phyloP scores from a whole-genome alignment of 164 flowering plant genomes.

The Tetracentron sinense region DNA sequence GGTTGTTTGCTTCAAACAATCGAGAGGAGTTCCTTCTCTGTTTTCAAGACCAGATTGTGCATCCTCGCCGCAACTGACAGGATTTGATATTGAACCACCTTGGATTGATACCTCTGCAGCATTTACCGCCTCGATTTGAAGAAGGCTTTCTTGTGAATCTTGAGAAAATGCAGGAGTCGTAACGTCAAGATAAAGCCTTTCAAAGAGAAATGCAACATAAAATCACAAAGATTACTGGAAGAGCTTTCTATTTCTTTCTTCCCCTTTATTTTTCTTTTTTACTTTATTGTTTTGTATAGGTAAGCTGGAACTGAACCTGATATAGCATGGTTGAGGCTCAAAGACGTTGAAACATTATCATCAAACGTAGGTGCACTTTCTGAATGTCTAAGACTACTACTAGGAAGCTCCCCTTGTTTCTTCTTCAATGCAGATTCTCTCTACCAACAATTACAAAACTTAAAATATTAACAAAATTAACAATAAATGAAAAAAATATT shows the following conservation, averaged over 20 bases:
- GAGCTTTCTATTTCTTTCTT: not conserved
- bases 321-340: conserved; percentile 23
- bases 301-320: conserved; percentile 47
- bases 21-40: conserved; percentile 8
- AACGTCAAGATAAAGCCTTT: conserved; percentile 31
- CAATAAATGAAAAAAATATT: not conserved
- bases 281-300: not conserved
- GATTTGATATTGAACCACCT: conserved; percentile 13
- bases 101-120: conserved; percentile 7
- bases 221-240: conserved; percentile 10
- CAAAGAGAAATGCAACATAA: conserved; percentile 21
- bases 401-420: conserved; percentile 46
- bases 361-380: conserved; percentile 14
- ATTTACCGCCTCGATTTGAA: conserved; percentile 23
- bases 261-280: not conserved
- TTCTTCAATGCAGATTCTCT: conserved; percentile 72
- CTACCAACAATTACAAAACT: conserved; percentile 30
- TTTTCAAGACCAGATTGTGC: conserved; percentile 13
- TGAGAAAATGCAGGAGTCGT: conserved; percentile 39
- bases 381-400: conserved; percentile 15
- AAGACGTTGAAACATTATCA: conserved; percentile 19
- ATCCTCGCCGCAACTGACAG: conserved; percentile 3
- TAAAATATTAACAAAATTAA: conserved; percentile 1
- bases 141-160: conserved; percentile 28
- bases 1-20: conserved; percentile 17